Base-by-base conservation (phyloP, 805 yeast genomes). In the Myxozyma lipomycoides region DNA sequence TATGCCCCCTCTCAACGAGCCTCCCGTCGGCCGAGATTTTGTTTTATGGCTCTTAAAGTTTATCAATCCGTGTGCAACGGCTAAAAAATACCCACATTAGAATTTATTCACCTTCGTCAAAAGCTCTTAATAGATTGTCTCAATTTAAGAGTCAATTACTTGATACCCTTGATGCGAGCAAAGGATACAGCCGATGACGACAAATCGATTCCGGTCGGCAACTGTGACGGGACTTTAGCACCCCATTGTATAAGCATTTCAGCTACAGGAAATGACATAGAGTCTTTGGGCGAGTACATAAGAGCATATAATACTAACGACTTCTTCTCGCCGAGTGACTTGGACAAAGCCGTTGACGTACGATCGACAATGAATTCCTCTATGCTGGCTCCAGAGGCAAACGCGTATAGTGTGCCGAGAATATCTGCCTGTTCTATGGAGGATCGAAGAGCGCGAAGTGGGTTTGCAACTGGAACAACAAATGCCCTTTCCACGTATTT, bases 401-500 rank as follows among this genome's bases (percentile, higher is more conserved):
- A 51, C 4, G 75, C 72, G 3, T 57, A 55, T 38, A 69, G 46
- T 9, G 62, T 60, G 6, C 49, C 62, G 12, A 61, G 43, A 19
- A 71, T 49, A 41, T 67, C 63, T 40, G 63, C 67, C 37, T 56
- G 62, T 17, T 52, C 49, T 9, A 72, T 65, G 1, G 74, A 71
- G 26, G 61, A 55, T 4, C 72, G 61, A 40, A 72, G 59, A 18
- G 57, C 62, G 6, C 65, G 55, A 41, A 66, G 67, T 4, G 73
- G 71, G 22, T 66, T 52, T 35, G 62, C 61, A n/a, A 41, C 26
- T 1, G 49, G 40, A 4, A 41, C 56, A 10, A 77, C 69, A 61
- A 66, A 89, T 37, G 67, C 70, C 64, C 78, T 79, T 3, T 67
- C 68, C 23, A 73, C 72, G 63, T 90, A 90, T 67, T 90, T 90